A percentile compares a stretch with the other conserved stretches of the same genome.
Conservation (phyloP, 768 basidiomycete species). For the Suillus subalutaceus region DNA sequence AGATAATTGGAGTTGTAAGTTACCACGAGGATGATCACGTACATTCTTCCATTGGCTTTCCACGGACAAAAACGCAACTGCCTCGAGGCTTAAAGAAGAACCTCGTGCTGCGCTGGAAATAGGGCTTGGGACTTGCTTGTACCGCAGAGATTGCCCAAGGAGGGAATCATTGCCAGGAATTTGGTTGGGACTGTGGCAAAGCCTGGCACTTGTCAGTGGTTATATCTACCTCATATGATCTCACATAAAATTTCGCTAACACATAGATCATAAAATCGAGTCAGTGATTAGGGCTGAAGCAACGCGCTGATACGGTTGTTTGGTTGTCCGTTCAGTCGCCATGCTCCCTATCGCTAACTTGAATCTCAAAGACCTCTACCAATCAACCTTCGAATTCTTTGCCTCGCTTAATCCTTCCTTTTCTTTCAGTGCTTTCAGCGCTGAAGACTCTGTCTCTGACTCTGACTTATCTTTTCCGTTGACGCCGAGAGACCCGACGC, state of each 20-base stretch:
- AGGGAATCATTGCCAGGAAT: constrained; percentile 2
- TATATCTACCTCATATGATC: constrained; percentile 12
- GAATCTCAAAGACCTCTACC: constrained; percentile 51
- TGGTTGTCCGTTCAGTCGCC: constrained; percentile 39
- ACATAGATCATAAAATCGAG: constrained; percentile 18
- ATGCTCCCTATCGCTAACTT: constrained; percentile 52
- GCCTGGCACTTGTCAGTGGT: constrained; percentile 3
- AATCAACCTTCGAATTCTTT: constrained; percentile 63
- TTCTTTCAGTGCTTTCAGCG: constrained; percentile 27
- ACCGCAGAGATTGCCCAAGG: constrained; percentile 1
- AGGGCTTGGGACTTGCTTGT: constrained; percentile 8
- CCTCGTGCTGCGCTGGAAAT: constrained; percentile 12
- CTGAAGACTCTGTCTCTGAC: constrained; percentile 32
- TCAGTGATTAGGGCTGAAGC: constrained; percentile 32
- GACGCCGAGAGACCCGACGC: constrained; percentile 34
- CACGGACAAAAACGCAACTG: constrained; percentile 14
- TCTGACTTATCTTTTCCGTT: constrained; percentile 30
- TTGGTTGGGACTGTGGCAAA: neutral
- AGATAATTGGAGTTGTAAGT: neutral
- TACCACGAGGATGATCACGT: constrained; percentile 18
- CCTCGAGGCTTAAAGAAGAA: constrained; percentile 19
- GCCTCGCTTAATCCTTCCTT: constrained; percentile 45
- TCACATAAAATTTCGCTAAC: constrained; percentile 15
- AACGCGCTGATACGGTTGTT: constrained; percentile 23
- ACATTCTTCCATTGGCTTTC: constrained; percentile 4